Evolutionary conservation across 78 protist species (phyloP).

Genomic region (Bigelowiella natans): DNA sequence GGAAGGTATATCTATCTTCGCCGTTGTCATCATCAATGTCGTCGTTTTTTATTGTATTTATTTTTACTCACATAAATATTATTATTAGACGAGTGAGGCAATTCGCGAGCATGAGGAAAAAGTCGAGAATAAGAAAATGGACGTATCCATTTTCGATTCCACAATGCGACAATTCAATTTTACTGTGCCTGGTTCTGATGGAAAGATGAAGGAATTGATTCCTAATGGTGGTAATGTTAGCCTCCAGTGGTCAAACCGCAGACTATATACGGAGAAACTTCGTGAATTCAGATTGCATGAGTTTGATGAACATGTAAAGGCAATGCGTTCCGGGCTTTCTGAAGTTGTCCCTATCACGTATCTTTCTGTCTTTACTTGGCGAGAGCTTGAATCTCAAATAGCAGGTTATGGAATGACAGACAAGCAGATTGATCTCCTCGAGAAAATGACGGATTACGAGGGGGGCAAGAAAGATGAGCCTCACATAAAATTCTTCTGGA

Average conservation of each 20-base stretch:
- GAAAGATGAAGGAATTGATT: background rate
- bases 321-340: background rate
- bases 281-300: background rate
- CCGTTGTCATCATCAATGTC: background rate
- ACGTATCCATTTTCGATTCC: background rate
- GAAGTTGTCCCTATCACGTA: background rate
- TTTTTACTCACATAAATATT: background rate
- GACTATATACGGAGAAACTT: background rate
- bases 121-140: background rate
- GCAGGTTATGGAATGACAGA: background rate
- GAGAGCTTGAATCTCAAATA: background rate
- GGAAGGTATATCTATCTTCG: background rate
- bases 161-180: background rate
- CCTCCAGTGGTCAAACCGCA: background rate
- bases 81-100: background rate
- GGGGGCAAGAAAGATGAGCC: background rate
- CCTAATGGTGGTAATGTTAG: background rate
- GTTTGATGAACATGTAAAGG: background rate
- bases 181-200: background rate
- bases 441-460: background rate
- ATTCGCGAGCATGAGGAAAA: background rate
- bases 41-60: background rate
- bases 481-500: background rate
- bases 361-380: background rate
- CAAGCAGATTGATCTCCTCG: background rate